Base-by-base conservation (phyloP, 2,329 filamentous ascomycete genomes). In the Exserohilum turcica region DNA sequence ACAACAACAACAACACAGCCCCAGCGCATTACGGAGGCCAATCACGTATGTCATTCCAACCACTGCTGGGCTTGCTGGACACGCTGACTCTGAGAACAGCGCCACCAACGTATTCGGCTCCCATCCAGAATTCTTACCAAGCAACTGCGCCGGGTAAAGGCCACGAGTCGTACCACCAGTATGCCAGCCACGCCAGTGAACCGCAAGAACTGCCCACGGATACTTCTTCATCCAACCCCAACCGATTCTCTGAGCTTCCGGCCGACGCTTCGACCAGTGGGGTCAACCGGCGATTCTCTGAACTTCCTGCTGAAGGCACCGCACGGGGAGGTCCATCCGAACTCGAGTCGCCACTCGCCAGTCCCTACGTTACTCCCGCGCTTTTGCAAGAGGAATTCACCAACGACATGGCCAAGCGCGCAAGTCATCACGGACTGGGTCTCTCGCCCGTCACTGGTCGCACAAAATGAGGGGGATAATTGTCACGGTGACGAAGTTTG, bases 181-280 rank as follows among this genome's bases (percentile, higher is more conserved):
- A 67, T 44, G 59, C 55, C 13, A 56, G 57, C 39, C 44, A 54
- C 13, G 51, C 52, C 15, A 47, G 45, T 18, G 61, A 50, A 6
- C 63, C 58, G 6, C 58, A 61, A 38, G 64, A 67, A 35, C 56
- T 67, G n/a, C 57, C 59, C 18, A 54, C 59, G 16, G 60, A 60
- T 8, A 15, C 50, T 5, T 6, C 46, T n/a, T 31, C 52, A 32
- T 5, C 56, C 37, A 31, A 36, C 36, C 31, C 51, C 10, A 36
- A 58, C 28, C 59, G 57, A 40, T 63, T 52, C 45, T 67, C 59
- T 0, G 67, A 70, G 48, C 61, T 70, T 13, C 66, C 64, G n/a
- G 65, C 60, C 10, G 59, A 58, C 3, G 35, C 37, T 21, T 56
- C 60, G 5, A 39, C 46, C 10, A 44, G 21, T 21, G 37, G 36